These are phyloP conservation scores for Leptographium procerum DNA, from an alignment of 2,329 filamentous ascomycete species.

Conservation along the genomic window DNA sequence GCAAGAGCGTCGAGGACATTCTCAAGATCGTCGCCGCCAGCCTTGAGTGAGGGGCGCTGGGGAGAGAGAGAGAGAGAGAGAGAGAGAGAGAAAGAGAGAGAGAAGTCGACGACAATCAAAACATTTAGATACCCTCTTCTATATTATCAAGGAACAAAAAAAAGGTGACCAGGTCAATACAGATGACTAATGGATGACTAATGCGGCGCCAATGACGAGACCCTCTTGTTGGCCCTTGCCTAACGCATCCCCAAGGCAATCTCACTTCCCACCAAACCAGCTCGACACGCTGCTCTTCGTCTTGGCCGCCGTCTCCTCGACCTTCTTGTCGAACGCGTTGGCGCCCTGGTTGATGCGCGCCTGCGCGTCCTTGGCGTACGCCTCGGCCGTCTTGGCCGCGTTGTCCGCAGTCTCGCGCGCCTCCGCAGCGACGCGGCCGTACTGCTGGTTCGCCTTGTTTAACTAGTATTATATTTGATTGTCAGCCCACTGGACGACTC, in stretches of 20 bases:
- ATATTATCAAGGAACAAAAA: too few relatives aligned
- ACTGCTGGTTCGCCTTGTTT: conserved; percentile 50
- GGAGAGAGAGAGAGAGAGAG: too few relatives aligned
- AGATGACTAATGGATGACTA: neutral
- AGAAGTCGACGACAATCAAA: too few relatives aligned
- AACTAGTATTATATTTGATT: conserved; percentile 28
- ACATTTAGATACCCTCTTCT: too few relatives aligned
- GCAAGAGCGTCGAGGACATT: conserved; percentile 66
- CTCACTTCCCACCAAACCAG: conserved; percentile 67
- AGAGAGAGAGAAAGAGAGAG: too few relatives aligned
- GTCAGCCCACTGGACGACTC: too few relatives aligned
- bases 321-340: conserved; percentile 71
- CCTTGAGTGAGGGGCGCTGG: conserved; percentile 5
- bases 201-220: too few relatives aligned
- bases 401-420: conserved; percentile 51
- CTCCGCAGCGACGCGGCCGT: conserved; percentile 28
- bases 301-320: conserved; percentile 67
- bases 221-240: too few relatives aligned
- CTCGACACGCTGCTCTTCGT: conserved; percentile 73
- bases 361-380: conserved; percentile 51
- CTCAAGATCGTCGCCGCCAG: conserved; percentile 61
- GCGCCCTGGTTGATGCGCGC: conserved; percentile 59
- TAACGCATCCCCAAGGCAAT: neutral
- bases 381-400: conserved; percentile 48
- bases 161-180: too few relatives aligned